Base-by-base conservation (phyloP, 2,329 filamentous ascomycete genomes). In the Phyllosticta citriasiana region DNA sequence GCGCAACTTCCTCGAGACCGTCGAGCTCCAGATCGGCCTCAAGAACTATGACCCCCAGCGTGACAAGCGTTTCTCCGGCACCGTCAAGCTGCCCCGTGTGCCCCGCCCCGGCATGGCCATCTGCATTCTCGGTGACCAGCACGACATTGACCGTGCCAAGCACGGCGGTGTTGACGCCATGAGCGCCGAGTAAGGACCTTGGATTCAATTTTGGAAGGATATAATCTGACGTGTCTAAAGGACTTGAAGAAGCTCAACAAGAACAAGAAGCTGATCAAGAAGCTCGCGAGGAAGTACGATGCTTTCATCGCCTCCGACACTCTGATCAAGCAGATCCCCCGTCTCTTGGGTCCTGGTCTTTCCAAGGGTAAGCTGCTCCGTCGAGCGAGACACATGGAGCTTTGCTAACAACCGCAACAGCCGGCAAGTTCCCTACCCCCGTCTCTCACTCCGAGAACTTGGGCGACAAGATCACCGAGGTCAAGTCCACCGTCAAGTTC, bases 231-330 rank as follows among this genome's bases (percentile, higher is more conserved):
- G n/a, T 6, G n/a, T 47, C 14, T 1, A 47, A 47, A 47, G 40
- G 94, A 99, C 81, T 83, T 99, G 82, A 99, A 99, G 90, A 99
- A 99, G 89, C 91, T 99, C 72, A 99, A 99, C 89, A 99, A 99
- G 91, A 99, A 99, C 91, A 97, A 99, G 90, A 99, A 99, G 89
- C 88, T 97, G 76, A 97, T 99, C 88, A 99, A 99, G 91, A 99
- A 99, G 89, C 89, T 99, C 70, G 94, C 94, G 67, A 91, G 92
- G 87, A 99, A 99, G 86, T 97, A 99, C 88, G 94, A 99, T 81
- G 94, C 94, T 72, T 99, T 99, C 83, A 82, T 99, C 77, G 89
- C 94, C 78, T 97, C 93, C 77, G 94, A 99, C 77, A 83, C 88
- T 75, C 83, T 99, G 76, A 97, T 99, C 88, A 97, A 96, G 88